These are phyloP conservation scores for Beauveria asiatica DNA, from an alignment of 2,329 filamentous ascomycete species.

Conservation along the genomic window DNA sequence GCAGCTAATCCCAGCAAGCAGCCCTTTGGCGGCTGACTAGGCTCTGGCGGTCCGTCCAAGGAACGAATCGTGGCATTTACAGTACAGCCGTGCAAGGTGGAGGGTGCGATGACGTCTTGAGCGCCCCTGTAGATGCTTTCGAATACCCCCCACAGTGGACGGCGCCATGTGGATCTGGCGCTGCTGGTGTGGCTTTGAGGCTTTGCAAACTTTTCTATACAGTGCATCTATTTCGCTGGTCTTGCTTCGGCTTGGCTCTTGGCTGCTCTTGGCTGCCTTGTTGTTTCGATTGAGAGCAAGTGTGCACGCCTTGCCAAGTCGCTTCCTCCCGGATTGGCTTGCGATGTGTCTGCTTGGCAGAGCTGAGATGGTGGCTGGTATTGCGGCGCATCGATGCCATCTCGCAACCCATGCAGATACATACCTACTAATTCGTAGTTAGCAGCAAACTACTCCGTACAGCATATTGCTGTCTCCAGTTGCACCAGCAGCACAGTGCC, in stretches of 20 bases:
- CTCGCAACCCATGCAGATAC: not conserved
- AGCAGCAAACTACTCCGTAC: not conserved
- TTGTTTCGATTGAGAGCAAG: not conserved
- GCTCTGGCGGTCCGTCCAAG: not conserved
- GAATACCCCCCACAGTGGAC: slow-evolving; percentile 8
- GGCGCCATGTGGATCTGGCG: slow-evolving; percentile 6
- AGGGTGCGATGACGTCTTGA: slow-evolving; percentile 9
- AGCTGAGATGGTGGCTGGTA: not conserved
- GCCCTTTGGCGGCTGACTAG: not conserved
- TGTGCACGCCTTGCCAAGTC: slow-evolving; percentile 5
- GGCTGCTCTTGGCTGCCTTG: not conserved
- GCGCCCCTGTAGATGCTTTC: not conserved
- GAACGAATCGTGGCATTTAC: not conserved
- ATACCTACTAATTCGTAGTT: no score
- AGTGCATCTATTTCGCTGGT: slow-evolving; percentile 3
- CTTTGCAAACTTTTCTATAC: slow-evolving; percentile 3
- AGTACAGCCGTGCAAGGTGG: not conserved
- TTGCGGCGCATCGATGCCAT: not conserved
- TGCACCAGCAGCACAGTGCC: slow-evolving; percentile 2
- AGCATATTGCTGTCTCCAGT: not conserved
- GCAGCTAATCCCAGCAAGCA: slow-evolving; percentile 2
- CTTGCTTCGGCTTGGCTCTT: not conserved
- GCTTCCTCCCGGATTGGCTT: slow-evolving; percentile 3
- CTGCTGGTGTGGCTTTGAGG: not conserved
- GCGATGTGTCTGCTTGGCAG: slow-evolving; percentile 2